Base-by-base conservation (phyloP, 371 early-diverging fungal species). In the Mortierella sp. region DNA sequence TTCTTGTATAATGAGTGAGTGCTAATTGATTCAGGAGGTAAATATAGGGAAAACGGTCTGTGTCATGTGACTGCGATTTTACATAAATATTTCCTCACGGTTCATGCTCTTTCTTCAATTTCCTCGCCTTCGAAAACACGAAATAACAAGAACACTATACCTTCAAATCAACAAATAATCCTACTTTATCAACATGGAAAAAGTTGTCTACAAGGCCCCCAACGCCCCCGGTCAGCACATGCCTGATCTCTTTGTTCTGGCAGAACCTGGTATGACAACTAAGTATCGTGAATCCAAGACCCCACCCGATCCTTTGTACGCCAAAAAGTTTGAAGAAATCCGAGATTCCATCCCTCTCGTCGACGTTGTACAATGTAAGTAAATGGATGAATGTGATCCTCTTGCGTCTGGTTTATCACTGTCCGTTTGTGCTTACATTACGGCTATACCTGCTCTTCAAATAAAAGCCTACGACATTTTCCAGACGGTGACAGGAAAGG, bases 341-440 rank as follows among this genome's bases (percentile, higher is more conserved):
- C 40, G 58, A 22, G 45, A 60, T 31, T 40, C 68, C 13, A 7
- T 78, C 40, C 63, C 66, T 34, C 74, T 79, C 28, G 70, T 79
- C 40, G 79, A 79, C 53, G 79, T 79, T 28, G 79, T 70, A 29
- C 74, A 72, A 47, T 64, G 77, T 76, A 66, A 62, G 71, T 54
- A 1, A 15, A 23, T 34, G n/a, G n/a, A 22, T 49, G 42, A 34
- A 22, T 35, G 5, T 7, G 9, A 32, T 26, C 12, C 22, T 31
- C 10, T 19, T 3, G 31, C 55, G 28, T 61, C 19, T 61, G 64
- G 9, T 19, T 53, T 65, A 15, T 56, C 3, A 15, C 40, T 12
- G 34, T 2, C 62, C 53, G 59, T 26, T 53, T 1, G 19, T 55
- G 40, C n/a, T n/a, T 31, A 45, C 2, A 19, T 55, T 28, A 26